These are phyloP conservation scores for Linum lewisii DNA, from an alignment of 345 rosid species.

Conservation along the genomic window DNA sequence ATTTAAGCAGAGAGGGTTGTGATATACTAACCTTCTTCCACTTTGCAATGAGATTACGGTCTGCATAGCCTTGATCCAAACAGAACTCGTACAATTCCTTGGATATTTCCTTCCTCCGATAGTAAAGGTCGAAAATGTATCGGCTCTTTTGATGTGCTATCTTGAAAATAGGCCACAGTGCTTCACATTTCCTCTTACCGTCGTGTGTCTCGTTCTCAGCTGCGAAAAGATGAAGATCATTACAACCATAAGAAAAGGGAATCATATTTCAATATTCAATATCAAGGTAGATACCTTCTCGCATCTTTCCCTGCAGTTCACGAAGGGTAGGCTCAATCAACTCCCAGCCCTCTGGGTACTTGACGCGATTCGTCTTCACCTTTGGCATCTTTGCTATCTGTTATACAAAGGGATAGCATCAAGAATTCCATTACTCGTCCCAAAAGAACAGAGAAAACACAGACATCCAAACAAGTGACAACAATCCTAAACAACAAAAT, in stretches of 20 bases:
- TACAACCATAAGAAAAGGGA: neutral
- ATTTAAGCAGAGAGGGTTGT: neutral
- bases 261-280: neutral
- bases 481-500: no score
- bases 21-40: slow-evolving; percentile 44
- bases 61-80: slow-evolving; percentile 66
- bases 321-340: slow-evolving; percentile 70
- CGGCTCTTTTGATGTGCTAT: slow-evolving; percentile 71
- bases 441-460: neutral
- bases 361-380: slow-evolving; percentile 56
- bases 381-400: slow-evolving; percentile 43
- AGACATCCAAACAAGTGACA: neutral
- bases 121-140: slow-evolving; percentile 61
- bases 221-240: slow-evolving; percentile 18
- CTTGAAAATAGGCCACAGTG: slow-evolving; percentile 73
- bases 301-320: slow-evolving; percentile 60
- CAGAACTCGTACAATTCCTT: slow-evolving; percentile 69
- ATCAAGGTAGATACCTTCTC: slow-evolving; percentile 42
- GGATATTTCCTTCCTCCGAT: slow-evolving; percentile 57
- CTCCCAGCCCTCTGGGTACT: slow-evolving; percentile 75
- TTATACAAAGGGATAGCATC: neutral
- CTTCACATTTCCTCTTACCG: slow-evolving; percentile 75
- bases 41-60: slow-evolving; percentile 55
- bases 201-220: slow-evolving; percentile 76
- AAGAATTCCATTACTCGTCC: neutral